Evolutionary conservation across 306 rosid genomes (phyloP), one percentile per base, ranked within the genome.

Genomic region (Medicago arabica): DNA sequence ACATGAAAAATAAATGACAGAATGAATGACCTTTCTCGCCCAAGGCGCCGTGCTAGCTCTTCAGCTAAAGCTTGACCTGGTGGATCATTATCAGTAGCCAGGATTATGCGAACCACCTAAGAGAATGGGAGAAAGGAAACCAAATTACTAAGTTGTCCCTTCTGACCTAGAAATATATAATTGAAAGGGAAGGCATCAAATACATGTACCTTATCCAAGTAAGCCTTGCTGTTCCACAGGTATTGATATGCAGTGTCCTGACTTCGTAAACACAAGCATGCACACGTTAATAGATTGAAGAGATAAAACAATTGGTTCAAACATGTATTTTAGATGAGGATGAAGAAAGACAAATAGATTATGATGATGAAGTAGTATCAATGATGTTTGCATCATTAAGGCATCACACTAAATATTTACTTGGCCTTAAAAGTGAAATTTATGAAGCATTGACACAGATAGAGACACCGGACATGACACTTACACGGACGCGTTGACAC

Each of bases 231-330:
- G 75, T 83, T 90, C 96, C 97, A 89, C 53, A 92, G 72, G 84
- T 86, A 94, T 77, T 72, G 92, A 83, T 49, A 94, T 77, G 90
- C 90, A 40, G 76, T 78, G 83, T 90, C 98, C 98, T 92, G 83
- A 69, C 59, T 80, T 88, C 81, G 80, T 63, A 64, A 60, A 85
- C 39, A 77, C 53, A 79, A 50, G 64, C 79, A 70, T 11, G 60
- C 50, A 74, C 49, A 71, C 43, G 73, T 75, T 43, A 75, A 15
- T n/a, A 53, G 44, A 78, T 47, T 75, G 17, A 59, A 71, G 23
- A 65, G 31, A 82, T 57, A 69, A 82, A 61, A 41, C 15, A 8
- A 28, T 62, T 36, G 54, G 11, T 39, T 38, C 44, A 67, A 71
- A 75, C 75, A 40, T 40, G 55, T 15, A 57, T 9, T 71, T 51